phyloP scores from a whole-genome alignment of 2,329 filamentous ascomycete genomes.

The Lachnellula cervina region DNA sequence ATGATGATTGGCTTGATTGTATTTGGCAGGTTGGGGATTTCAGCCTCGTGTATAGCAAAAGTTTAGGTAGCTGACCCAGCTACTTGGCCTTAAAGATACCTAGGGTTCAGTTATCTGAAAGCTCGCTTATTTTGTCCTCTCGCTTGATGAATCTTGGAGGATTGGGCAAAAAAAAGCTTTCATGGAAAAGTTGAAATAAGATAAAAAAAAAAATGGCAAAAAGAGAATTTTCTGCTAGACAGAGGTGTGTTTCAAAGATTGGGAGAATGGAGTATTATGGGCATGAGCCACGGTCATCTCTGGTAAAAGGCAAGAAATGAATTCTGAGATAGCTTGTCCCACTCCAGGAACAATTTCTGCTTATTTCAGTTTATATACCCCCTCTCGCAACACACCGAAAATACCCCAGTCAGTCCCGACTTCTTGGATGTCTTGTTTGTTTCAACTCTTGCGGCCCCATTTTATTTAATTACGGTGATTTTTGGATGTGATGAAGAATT shows the following conservation, averaged over 20 bases:
- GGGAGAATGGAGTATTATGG: conserved; percentile 46
- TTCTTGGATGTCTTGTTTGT: neutral
- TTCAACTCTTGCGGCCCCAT: neutral
- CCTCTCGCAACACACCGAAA: neutral
- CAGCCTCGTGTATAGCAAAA: neutral
- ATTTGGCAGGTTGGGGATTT: neutral
- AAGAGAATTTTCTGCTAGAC: conserved; percentile 19
- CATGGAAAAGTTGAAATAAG: neutral
- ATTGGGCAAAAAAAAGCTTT: conserved; percentile 8
- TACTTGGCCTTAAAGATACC: neutral
- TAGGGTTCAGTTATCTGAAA: neutral
- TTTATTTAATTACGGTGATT: neutral
- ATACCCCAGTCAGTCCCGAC: neutral
- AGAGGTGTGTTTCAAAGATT: conserved; percentile 45
- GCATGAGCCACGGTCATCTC: conserved; percentile 38
- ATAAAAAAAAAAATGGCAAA: neutral
- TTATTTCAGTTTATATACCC: conserved; percentile 14
- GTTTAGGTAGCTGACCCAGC: too few species aligned
- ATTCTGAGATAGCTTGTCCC: conserved; percentile 35
- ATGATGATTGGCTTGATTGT: neutral
- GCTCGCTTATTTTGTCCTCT: neutral
- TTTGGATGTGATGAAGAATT: too few species aligned
- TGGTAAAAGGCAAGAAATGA: conserved; percentile 38
- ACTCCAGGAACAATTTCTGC: conserved; percentile 20
- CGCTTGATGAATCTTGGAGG: neutral